Evolutionary conservation across 2,329 filamentous ascomycete genomes (phyloP).

Genomic region (Nothophaeocryptopus gaeumannii): DNA sequence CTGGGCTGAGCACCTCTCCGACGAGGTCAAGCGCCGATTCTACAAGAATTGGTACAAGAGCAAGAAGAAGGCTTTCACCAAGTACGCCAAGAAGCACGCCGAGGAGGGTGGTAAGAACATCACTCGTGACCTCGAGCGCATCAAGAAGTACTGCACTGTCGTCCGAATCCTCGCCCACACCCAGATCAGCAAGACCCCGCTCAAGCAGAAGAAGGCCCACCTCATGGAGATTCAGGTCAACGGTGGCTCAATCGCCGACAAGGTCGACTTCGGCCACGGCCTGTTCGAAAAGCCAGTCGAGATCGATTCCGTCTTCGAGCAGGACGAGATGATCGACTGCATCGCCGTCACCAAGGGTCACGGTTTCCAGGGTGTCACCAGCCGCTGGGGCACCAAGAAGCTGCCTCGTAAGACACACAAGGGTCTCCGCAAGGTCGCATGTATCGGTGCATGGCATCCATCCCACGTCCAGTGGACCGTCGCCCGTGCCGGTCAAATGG

Average conservation of each 20-base stretch:
- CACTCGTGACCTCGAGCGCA: slow-evolving; percentile 97
- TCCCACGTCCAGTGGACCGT: slow-evolving; percentile 99
- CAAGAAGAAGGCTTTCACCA: slow-evolving; percentile 99
- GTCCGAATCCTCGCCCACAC: slow-evolving; percentile 99
- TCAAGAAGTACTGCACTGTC: slow-evolving; percentile 99
- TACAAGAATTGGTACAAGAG: slow-evolving; percentile 99
- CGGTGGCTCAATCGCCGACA: slow-evolving; percentile 91
- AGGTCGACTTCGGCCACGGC: slow-evolving; percentile 91
- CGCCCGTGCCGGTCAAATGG: slow-evolving; percentile 98
- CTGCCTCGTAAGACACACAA: slow-evolving; percentile 99
- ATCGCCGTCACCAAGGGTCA: slow-evolving; percentile 99
- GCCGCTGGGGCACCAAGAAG: slow-evolving; percentile 99
- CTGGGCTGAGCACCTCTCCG: slow-evolving; percentile 98
- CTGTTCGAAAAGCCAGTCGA: slow-evolving; percentile 99
- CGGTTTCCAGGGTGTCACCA: slow-evolving; percentile 95
- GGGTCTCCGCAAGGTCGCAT: slow-evolving; percentile 99
- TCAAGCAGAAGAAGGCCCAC: slow-evolving; percentile 99
- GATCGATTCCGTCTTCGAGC: slow-evolving; percentile 93
- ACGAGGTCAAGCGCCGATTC: slow-evolving; percentile 99
- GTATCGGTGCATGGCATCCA: slow-evolving; percentile 99
- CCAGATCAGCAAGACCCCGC: slow-evolving; percentile 96
- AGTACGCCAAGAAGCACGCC: slow-evolving; percentile 99
- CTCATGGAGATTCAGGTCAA: slow-evolving; percentile 99
- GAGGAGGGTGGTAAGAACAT: slow-evolving; percentile 87
- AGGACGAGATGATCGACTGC: slow-evolving; percentile 99